Conservation (phyloP, 1,284 basidiomycete genomes). For the Pisolithus thermaeus region DNA sequence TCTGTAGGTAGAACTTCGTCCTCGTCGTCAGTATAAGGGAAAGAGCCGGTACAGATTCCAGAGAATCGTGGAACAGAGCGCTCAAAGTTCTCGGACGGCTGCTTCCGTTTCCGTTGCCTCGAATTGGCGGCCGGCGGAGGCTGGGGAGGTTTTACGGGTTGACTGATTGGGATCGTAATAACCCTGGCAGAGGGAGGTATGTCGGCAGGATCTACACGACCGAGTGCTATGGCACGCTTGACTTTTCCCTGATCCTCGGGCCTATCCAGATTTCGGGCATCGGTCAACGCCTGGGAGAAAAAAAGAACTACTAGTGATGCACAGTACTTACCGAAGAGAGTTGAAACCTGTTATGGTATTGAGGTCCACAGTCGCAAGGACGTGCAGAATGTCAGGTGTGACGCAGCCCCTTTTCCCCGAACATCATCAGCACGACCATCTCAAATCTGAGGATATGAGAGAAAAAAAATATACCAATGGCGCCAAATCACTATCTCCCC, state of each 20-base stretch:
- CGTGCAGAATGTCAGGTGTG: slow-evolving; percentile 47
- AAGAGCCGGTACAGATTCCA: slow-evolving; percentile 9
- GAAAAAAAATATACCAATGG: slow-evolving; percentile 55
- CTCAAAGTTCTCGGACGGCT: slow-evolving; percentile 21
- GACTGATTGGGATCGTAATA: slow-evolving; percentile 1
- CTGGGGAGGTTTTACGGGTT: slow-evolving; percentile 6
- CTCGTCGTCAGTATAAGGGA: slow-evolving; percentile 21
- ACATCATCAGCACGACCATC: slow-evolving; percentile 1
- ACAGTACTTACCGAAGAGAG: slow-evolving; percentile 39
- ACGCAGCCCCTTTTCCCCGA: slow-evolving; percentile 58
- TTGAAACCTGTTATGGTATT: slow-evolving; percentile 45
- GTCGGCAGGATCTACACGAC: slow-evolving; percentile 51
- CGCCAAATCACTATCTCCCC: slow-evolving; percentile 66
- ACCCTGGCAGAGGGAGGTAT: slow-evolving; percentile 39
- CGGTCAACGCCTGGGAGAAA: not conserved
- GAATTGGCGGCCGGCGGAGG: slow-evolving; percentile 4
- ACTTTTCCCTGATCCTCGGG: slow-evolving; percentile 57
- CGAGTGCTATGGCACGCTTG: slow-evolving; percentile 45
- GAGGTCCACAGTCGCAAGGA: slow-evolving; percentile 41
- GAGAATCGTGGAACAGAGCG: not conserved
- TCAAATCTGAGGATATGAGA: slow-evolving; percentile 6
- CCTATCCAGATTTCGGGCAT: slow-evolving; percentile 26
- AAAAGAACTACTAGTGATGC: not conserved
- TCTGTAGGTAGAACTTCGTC: slow-evolving; percentile 38
- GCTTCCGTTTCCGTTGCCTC: slow-evolving; percentile 35